phyloP scores from a whole-genome alignment of 345 rosid genomes.

The Nasturtium officinale region DNA sequence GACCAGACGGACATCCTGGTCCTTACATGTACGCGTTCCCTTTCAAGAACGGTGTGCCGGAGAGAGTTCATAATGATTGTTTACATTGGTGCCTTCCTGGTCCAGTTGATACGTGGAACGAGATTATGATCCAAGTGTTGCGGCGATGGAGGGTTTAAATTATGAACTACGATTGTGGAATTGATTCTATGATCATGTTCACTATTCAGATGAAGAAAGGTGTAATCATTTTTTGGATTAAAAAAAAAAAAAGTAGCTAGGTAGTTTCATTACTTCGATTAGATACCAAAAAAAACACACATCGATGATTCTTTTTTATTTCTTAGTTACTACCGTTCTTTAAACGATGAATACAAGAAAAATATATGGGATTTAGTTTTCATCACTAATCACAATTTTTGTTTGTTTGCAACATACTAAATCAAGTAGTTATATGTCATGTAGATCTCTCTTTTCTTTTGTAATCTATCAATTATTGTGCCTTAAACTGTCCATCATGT shows the following conservation, averaged over 20 bases:
- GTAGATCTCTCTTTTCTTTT: background rate
- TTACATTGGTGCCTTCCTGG: conserved; percentile 99
- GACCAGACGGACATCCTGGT: conserved; percentile 96
- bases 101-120: conserved; percentile 92
- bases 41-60: conserved; percentile 68
- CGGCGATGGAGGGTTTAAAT: conserved; percentile 55
- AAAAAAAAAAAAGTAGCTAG: background rate
- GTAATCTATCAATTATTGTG: background rate
- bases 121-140: conserved; percentile 64
- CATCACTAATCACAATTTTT: background rate
- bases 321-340: background rate
- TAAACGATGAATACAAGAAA: conserved; percentile 3
- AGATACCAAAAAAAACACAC: background rate
- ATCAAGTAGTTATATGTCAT: background rate
- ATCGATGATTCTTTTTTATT: background rate
- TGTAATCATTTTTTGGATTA: conserved; percentile 4
- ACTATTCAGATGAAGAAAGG: background rate
- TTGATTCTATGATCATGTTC: background rate
- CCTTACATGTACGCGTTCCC: conserved; percentile 83
- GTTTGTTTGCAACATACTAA: background rate
- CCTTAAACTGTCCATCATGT: background rate
- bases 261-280: conserved; percentile 13
- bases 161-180: conserved; percentile 28
- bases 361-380: background rate
- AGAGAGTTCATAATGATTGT: conserved; percentile 87